phyloP scores from a whole-genome alignment of 2,329 filamentous ascomycete species.

The Alternaria gansuensis region DNA sequence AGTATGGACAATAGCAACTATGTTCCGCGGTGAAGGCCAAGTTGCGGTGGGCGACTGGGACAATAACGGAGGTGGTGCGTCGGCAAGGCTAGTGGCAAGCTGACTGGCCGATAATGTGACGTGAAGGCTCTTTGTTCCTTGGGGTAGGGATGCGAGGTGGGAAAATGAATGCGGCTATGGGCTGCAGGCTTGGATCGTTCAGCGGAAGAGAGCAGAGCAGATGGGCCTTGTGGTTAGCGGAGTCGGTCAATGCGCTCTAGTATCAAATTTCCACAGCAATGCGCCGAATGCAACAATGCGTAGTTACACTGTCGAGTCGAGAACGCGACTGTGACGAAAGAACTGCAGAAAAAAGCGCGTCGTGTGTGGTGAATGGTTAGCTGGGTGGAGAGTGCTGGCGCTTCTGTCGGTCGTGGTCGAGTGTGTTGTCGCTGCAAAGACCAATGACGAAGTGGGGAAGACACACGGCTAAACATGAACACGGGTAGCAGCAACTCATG shows the following conservation, averaged over 20 bases:
- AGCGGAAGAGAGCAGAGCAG: conserved; percentile 15
- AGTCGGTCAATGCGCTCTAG: conserved; percentile 46
- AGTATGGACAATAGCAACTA: conserved; percentile 23
- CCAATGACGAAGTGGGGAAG: conserved; percentile 45
- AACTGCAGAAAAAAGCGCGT: conserved; percentile 27
- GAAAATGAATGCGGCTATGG: conserved; percentile 3
- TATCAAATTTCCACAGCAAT: conserved; percentile 33
- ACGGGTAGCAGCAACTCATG: conserved; percentile 22
- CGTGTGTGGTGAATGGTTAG: conserved; percentile 35
- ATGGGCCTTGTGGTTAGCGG: conserved; percentile 27
- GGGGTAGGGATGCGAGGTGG: conserved; percentile 5
- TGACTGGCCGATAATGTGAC: conserved; percentile 9
- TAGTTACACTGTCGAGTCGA: conserved; percentile 29
- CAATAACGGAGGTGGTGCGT: conserved; percentile 23
- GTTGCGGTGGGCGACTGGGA: conserved; percentile 16
- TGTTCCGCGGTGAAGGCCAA: conserved; percentile 12
- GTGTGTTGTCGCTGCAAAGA: conserved; percentile 38
- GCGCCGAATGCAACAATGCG: conserved; percentile 29
- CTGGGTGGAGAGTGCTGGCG: conserved; percentile 34
- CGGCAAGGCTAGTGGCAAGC: conserved; percentile 29
- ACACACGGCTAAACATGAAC: conserved; percentile 31
- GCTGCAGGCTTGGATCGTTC: conserved; percentile 12
- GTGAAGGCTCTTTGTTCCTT: conserved; percentile 3
- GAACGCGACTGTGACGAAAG: conserved; percentile 30
- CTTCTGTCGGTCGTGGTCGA: conserved; percentile 35